Percentiles rank a stretch among this genome's conserved stretches.
Evolutionary conservation across 2,329 filamentous ascomycete genomes (phyloP).

Genomic region (Trichoderma sp.): DNA sequence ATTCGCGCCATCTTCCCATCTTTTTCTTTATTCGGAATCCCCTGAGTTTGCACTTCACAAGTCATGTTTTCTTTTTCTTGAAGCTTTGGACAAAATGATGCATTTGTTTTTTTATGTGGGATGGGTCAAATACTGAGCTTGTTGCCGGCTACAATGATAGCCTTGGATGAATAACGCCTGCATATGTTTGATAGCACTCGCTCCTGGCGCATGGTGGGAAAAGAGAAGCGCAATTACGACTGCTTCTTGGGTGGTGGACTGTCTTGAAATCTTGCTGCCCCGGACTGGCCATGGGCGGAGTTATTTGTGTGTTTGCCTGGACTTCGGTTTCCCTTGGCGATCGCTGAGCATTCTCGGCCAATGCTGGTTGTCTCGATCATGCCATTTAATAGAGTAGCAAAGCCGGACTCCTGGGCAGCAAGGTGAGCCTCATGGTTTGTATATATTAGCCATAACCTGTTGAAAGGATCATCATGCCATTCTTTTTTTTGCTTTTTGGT

Average conservation of each 20-base stretch:
- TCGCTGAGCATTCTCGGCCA: constrained; percentile 20
- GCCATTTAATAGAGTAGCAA: constrained; percentile 30
- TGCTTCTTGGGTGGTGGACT: constrained; percentile 20
- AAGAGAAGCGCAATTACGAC: constrained; percentile 28
- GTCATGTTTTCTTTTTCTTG: constrained; percentile 15
- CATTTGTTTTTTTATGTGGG: constrained; percentile 23
- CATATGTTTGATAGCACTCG: constrained; percentile 30
- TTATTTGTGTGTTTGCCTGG: constrained; percentile 31
- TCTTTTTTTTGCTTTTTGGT: not conserved
- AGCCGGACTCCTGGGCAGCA: constrained; percentile 48
- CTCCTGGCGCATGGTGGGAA: constrained; percentile 32
- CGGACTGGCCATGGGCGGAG: constrained; percentile 32
- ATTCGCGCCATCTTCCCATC: not conserved
- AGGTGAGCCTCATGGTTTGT: constrained; percentile 52
- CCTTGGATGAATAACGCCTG: constrained; percentile 34
- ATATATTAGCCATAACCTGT: constrained; percentile 44
- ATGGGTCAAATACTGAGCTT: constrained; percentile 24
- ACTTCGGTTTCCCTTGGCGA: constrained; percentile 27
- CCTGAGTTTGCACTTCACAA: not conserved
- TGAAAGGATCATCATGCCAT: constrained; percentile 15
- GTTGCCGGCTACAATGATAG: constrained; percentile 28
- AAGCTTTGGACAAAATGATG: constrained; percentile 12
- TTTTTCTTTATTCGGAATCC: not conserved
- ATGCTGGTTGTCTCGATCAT: constrained; percentile 22
- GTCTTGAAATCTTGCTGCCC: constrained; percentile 35